Conservation (phyloP, 768 basidiomycete species). For the Cyclocybe aegerita region DNA sequence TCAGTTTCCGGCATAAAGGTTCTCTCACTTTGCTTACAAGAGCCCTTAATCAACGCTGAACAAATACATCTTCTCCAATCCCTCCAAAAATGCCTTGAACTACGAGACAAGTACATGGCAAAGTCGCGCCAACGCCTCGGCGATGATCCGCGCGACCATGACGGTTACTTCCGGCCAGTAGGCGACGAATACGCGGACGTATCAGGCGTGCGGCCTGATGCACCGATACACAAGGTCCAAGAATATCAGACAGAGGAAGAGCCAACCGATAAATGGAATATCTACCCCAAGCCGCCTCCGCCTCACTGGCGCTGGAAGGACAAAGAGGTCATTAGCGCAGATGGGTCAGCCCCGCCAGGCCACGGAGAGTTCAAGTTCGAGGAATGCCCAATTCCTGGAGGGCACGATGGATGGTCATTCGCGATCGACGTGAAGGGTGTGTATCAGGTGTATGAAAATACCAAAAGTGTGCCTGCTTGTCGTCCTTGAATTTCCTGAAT, state of each 20-base stretch:
- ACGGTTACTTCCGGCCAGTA: conserved; percentile 72
- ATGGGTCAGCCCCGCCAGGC: conserved; percentile 24
- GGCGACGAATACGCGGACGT: conserved; percentile 62
- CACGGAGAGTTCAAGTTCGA: conserved; percentile 65
- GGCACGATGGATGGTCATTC: conserved; percentile 58
- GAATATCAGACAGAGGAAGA: conserved; percentile 9
- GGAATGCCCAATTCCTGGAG: conserved; percentile 72
- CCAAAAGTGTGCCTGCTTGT: conserved; percentile 26
- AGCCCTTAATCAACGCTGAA: conserved; percentile 41
- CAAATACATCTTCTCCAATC: conserved; percentile 60
- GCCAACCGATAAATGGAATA: conserved; percentile 68
- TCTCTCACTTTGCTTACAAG: conserved; percentile 12
- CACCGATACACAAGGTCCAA: conserved; percentile 11
- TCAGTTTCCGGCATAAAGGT: background rate
- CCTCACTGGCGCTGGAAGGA: conserved; percentile 94
- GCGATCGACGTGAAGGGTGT: conserved; percentile 87
- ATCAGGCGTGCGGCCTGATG: conserved; percentile 64
- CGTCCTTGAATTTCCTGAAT: background rate
- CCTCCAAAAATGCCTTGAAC: conserved; percentile 80
- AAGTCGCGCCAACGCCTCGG: conserved; percentile 89
- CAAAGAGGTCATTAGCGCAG: conserved; percentile 44
- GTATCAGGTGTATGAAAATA: conserved; percentile 73
- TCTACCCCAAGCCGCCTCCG: conserved; percentile 91
- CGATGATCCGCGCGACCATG: conserved; percentile 92
- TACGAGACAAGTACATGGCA: conserved; percentile 94